Evolutionary conservation across 495 filamentous ascomycete species (phyloP).

Genomic region (Aspergillus hancockii): DNA sequence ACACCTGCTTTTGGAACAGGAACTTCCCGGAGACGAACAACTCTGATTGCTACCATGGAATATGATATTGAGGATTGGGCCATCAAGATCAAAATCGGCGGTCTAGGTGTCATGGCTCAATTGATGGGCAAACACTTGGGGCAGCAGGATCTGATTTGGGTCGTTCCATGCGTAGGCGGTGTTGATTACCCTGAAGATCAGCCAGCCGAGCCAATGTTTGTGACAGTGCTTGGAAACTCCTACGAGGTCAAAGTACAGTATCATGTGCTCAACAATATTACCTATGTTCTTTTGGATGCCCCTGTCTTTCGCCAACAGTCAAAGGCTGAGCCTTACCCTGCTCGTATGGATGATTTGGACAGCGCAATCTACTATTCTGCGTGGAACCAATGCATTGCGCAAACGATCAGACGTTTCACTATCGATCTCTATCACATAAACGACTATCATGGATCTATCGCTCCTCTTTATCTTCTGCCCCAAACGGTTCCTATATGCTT

Average conservation of each 20-base stretch:
- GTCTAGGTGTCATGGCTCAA: constrained; percentile 69
- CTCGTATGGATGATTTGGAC: constrained; percentile 74
- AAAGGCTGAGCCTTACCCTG: constrained; percentile 65
- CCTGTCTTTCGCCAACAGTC: constrained; percentile 72
- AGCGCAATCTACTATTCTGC: constrained; percentile 72
- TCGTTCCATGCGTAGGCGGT: constrained; percentile 73
- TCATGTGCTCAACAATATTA: constrained; percentile 66
- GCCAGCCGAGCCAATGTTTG: constrained; percentile 61
- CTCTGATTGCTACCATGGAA: constrained; percentile 71
- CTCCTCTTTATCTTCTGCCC: constrained; percentile 70
- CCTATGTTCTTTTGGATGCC: constrained; percentile 69
- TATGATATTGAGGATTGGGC: constrained; percentile 73
- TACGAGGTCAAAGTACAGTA: constrained; percentile 70
- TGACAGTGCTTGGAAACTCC: constrained; percentile 63
- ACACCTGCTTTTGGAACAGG: constrained; percentile 48
- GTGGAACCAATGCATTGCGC: constrained; percentile 72
- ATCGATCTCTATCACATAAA: constrained; percentile 80
- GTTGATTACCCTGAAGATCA: constrained; percentile 65
- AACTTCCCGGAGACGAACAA: constrained; percentile 48
- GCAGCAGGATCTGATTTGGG: constrained; percentile 71
- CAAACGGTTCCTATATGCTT: constrained; percentile 50
- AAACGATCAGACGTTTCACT: constrained; percentile 58
- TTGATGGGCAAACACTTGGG: constrained; percentile 70
- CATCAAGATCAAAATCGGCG: constrained; percentile 75
- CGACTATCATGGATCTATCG: constrained; percentile 76